Conservation (phyloP, 495 filamentous ascomycete genomes). For the Penicillium riverlandense region DNA sequence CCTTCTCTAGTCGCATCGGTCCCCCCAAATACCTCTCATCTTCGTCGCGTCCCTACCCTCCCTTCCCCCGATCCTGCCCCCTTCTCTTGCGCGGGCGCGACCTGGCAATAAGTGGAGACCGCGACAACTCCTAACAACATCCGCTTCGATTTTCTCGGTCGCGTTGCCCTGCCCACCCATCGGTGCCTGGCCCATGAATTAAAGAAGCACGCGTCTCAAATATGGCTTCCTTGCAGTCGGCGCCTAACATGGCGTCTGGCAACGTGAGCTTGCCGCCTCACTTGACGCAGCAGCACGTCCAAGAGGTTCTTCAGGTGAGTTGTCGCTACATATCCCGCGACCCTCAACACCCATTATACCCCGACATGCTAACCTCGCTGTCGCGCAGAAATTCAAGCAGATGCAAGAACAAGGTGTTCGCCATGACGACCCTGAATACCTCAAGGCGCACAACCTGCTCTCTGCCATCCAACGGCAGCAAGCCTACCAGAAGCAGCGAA, state of each 20-base stretch:
- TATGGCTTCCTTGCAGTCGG: slow-evolving; percentile 75
- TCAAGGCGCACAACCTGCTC: slow-evolving; percentile 65
- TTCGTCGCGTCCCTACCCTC: slow-evolving; percentile 3
- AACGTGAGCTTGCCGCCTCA: slow-evolving; percentile 49
- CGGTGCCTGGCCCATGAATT: slow-evolving; percentile 28
- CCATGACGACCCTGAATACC: slow-evolving; percentile 70
- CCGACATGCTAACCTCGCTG: slow-evolving; percentile 13
- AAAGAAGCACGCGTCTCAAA: slow-evolving; percentile 25
- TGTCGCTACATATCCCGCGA: background rate
- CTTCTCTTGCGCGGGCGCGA: slow-evolving; percentile 14
- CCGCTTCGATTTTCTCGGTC: slow-evolving; percentile 7
- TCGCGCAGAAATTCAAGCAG: slow-evolving; percentile 64
- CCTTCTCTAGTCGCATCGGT: slow-evolving; percentile 23
- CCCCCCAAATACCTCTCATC: slow-evolving; percentile 7
- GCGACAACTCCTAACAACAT: slow-evolving; percentile 1
- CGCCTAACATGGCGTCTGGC: slow-evolving; percentile 55
- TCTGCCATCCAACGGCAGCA: slow-evolving; percentile 57
- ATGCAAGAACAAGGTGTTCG: slow-evolving; percentile 72
- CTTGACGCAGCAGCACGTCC: slow-evolving; percentile 52
- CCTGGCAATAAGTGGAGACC: slow-evolving; percentile 15
- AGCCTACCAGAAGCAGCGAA: slow-evolving; percentile 36
- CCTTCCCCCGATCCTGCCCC: slow-evolving; percentile 1
- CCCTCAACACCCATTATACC: background rate
- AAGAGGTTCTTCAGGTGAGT: slow-evolving; percentile 55
- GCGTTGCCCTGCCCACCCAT: slow-evolving; percentile 8